These are phyloP conservation scores for Sordariomycetes sp. DNA, from an alignment of 2,329 filamentous ascomycete genomes.

Conservation along the genomic window DNA sequence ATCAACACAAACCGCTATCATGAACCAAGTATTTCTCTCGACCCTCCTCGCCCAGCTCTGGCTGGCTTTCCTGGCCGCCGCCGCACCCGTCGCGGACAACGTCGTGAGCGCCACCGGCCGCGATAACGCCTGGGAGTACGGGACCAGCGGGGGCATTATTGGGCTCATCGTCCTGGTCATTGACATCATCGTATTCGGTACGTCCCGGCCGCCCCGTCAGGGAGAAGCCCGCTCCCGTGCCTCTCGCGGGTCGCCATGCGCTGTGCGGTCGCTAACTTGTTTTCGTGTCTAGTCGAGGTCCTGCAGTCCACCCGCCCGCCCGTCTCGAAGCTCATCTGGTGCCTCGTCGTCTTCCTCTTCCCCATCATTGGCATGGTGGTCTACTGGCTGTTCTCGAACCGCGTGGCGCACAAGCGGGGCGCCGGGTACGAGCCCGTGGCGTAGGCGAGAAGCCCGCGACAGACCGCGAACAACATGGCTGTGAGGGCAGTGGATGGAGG, in stretches of 20 bases:
- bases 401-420: slow-evolving; percentile 39
- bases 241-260: background rate
- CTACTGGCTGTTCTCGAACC: slow-evolving; percentile 56
- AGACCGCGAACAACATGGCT: background rate
- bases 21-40: background rate
- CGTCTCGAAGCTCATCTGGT: slow-evolving; percentile 50
- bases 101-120: slow-evolving; percentile 13
- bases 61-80: background rate
- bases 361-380: slow-evolving; percentile 50
- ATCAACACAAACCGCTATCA: background rate
- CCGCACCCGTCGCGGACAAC: background rate
- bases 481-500: background rate
- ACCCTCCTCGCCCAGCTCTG: background rate
- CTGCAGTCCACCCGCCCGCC: slow-evolving; percentile 51
- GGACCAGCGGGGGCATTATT: slow-evolving; percentile 49
- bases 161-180: slow-evolving; percentile 51
- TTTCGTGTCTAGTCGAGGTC: slow-evolving; percentile 42
- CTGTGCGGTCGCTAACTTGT: slow-evolving; percentile 6
- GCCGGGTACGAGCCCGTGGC: slow-evolving; percentile 42
- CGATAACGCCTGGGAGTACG: slow-evolving; percentile 43
- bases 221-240: background rate
- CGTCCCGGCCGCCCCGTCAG: slow-evolving; percentile 14
- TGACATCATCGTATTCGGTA: slow-evolving; percentile 54
- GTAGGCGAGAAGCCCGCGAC: slow-evolving; percentile 3
- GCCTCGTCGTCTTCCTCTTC: slow-evolving; percentile 53